Conservation (phyloP, 306 rosid genomes). For the Mimosa bimucronata region DNA sequence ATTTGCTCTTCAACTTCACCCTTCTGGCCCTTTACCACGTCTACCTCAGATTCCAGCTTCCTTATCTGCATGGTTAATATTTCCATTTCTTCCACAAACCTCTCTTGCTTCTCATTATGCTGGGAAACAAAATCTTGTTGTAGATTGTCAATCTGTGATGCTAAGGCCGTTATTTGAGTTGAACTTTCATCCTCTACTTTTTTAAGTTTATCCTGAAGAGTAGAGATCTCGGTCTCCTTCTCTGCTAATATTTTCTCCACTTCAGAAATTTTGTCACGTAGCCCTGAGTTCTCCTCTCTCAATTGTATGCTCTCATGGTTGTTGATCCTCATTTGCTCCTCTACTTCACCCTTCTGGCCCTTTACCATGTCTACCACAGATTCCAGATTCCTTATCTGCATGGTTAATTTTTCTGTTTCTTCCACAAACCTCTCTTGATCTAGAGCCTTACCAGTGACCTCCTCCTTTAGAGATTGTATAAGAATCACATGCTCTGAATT, state of each 20-base stretch:
- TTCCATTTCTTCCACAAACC: slow-evolving; percentile 55
- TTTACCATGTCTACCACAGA: slow-evolving; percentile 41
- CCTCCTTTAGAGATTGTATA: slow-evolving; percentile 67
- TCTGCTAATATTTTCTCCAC: slow-evolving; percentile 44
- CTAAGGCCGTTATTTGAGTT: slow-evolving; percentile 32
- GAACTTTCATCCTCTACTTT: slow-evolving; percentile 40
- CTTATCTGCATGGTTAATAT: slow-evolving; percentile 44
- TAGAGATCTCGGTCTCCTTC: slow-evolving; percentile 39
- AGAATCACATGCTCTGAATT: slow-evolving; percentile 54
- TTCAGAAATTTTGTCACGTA: slow-evolving; percentile 37
- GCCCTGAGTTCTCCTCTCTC: slow-evolving; percentile 51
- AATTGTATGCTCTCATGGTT: slow-evolving; percentile 45
- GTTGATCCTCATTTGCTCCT: slow-evolving; percentile 48
- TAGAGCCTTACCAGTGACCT: slow-evolving; percentile 48
- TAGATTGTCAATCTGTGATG: slow-evolving; percentile 54
- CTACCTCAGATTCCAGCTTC: slow-evolving; percentile 54
- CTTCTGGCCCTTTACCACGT: slow-evolving; percentile 40
- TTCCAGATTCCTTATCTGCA: slow-evolving; percentile 52
- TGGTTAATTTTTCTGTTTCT: slow-evolving; percentile 57
- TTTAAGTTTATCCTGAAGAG: slow-evolving; percentile 39
- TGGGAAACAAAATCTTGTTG: slow-evolving; percentile 50
- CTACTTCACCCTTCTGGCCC: slow-evolving; percentile 49
- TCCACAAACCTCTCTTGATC: slow-evolving; percentile 54
- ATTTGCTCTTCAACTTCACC: slow-evolving; percentile 56
- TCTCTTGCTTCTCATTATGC: slow-evolving; percentile 58